These are phyloP conservation scores for Eutrema japonicum DNA, from an alignment of 345 rosid genomes.

Conservation along the genomic window DNA sequence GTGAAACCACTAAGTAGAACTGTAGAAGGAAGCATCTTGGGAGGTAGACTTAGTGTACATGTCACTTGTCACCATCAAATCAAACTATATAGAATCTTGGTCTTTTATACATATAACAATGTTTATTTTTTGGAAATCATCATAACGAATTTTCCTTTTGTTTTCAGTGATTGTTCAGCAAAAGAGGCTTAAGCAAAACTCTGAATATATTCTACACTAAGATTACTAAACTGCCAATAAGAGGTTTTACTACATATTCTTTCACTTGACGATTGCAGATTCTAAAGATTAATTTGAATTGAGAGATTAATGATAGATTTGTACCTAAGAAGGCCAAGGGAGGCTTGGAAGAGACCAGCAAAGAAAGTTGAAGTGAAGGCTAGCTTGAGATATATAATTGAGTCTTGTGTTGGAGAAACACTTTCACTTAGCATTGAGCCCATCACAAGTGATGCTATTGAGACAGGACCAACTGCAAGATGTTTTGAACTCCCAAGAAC, in stretches of 20 bases:
- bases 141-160: constrained; percentile 20
- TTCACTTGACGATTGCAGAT: constrained; percentile 27
- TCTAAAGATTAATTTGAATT: constrained; percentile 1
- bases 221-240: constrained; percentile 24
- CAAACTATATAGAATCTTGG: constrained; percentile 39
- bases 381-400: constrained; percentile 70
- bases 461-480: constrained; percentile 95
- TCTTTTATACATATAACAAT: constrained; percentile 12
- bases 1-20: constrained; percentile 37
- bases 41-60: constrained; percentile 48
- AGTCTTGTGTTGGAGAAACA: constrained; percentile 66
- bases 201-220: constrained; percentile 42
- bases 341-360: constrained; percentile 94
- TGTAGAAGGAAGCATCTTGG: constrained; percentile 42
- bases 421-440: constrained; percentile 89
- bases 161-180: constrained; percentile 31
- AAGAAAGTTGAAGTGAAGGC: constrained; percentile 98
- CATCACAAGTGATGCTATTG: constrained; percentile 96
- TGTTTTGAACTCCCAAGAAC: constrained; percentile 92
- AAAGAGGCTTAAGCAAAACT: constrained; percentile 33
- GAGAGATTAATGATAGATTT: not conserved
- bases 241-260: constrained; percentile 15
- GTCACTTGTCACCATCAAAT: constrained; percentile 64
- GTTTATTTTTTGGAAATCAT: not conserved
- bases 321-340: constrained; percentile 86